These are phyloP conservation scores for Sporothrix schenckii DNA, from an alignment of 2,329 filamentous ascomycete genomes.

Conservation along the genomic window DNA sequence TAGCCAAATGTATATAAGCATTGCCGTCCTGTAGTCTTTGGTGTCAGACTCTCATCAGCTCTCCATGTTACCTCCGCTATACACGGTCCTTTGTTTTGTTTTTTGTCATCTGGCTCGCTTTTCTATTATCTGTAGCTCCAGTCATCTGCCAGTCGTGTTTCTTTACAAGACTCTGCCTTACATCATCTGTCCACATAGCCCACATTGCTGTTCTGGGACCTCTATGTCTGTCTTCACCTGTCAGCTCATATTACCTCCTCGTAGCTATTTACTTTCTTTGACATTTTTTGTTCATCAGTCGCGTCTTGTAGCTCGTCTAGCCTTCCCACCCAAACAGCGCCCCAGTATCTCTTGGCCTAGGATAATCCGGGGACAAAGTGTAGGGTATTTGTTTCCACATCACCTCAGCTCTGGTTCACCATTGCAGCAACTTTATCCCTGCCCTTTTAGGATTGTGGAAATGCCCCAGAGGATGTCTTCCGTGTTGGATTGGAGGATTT, in stretches of 20 bases:
- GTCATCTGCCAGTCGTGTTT: neutral
- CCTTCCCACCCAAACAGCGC: neutral
- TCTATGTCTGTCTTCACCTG: too few relatives aligned
- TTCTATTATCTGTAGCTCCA: neutral
- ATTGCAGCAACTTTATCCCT: slow-evolving; percentile 20
- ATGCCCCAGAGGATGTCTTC: neutral
- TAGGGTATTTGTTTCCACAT: neutral
- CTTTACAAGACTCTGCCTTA: neutral
- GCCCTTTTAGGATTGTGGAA: neutral
- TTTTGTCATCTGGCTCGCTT: neutral
- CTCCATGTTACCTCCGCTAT: too few relatives aligned
- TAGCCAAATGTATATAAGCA: too few relatives aligned
- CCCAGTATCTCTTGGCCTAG: slow-evolving; percentile 3
- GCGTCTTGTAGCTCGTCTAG: neutral
- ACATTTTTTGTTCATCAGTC: too few relatives aligned
- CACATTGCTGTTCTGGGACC: neutral
- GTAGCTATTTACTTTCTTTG: too few relatives aligned
- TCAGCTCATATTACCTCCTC: too few relatives aligned
- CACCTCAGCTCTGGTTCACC: neutral
- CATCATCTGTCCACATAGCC: neutral
- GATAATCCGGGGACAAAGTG: slow-evolving; percentile 1
- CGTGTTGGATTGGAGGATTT: neutral
- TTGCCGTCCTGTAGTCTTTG: too few relatives aligned
- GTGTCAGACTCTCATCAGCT: too few relatives aligned
- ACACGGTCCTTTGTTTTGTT: neutral